phyloP scores from a whole-genome alignment of 768 basidiomycete species.

The Tulasnella sp. region DNA sequence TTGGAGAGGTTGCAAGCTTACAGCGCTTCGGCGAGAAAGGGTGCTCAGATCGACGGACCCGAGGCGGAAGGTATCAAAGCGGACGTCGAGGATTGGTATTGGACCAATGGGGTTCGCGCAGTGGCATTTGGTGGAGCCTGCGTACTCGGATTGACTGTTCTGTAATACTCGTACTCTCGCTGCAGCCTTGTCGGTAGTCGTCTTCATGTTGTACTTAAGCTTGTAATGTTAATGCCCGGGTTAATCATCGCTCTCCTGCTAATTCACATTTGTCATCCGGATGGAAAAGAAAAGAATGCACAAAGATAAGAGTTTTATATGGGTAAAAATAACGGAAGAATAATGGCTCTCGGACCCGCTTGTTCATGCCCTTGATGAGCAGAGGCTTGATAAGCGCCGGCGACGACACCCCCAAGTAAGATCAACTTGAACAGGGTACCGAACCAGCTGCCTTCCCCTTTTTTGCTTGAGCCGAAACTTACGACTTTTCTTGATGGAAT shows the following conservation, averaged over 20 bases:
- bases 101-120: background rate
- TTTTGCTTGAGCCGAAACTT: background rate
- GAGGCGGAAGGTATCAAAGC: background rate
- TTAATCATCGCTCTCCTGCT: background rate
- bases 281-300: background rate
- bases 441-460: constrained; percentile 22
- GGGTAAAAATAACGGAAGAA: background rate
- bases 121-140: constrained; percentile 3
- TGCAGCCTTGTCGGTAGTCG: background rate
- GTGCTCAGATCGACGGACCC: background rate
- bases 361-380: constrained; percentile 19
- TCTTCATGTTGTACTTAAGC: background rate
- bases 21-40: background rate
- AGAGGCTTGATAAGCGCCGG: constrained; percentile 29
- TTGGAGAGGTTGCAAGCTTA: constrained; percentile 16
- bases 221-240: background rate
- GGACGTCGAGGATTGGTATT: constrained; percentile 6
- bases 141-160: background rate
- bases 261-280: background rate
- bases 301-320: background rate
- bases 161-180: background rate
- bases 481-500: background rate
- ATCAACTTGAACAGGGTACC: constrained; percentile 42
- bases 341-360: constrained; percentile 30
- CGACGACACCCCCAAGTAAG: constrained; percentile 28